Evolutionary conservation across 805 yeast genomes (phyloP), one percentile per base, ranked within the genome.

Genomic region (Cyberlindnera misumaiensis): DNA sequence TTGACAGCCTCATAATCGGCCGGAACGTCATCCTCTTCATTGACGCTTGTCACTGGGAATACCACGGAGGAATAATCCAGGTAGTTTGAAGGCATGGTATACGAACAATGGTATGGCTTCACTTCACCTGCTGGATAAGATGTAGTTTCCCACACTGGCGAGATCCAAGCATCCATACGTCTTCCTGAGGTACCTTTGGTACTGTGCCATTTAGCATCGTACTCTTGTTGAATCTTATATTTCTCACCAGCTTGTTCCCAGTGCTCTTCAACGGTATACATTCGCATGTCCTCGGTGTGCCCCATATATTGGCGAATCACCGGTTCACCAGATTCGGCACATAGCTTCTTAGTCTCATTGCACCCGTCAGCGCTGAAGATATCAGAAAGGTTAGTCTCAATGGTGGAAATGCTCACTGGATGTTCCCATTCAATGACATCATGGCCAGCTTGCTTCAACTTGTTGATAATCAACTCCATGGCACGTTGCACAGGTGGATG

Each of bases 281-380:
- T 69, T 83, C 84, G 15, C 68, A 66, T 42, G 83, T 83, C 35
- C 72, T 68, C 47, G 77, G 59, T 31, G 80, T 26, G 28, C 11
- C 28, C 78, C 55, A 76, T 71, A 34, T 85, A 77, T 48, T 81
- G 70, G 42, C 77, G 78, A 15, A 65, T 55, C 44, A 78, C 57
- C 22, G 89, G 89, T 56, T 85, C 90, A 31, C 90, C 89, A 11
- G 83, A 73, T 9, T 63, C 69, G 20, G 64, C 58, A 43, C 83
- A 56, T 49, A 73, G 55, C 30, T 66, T 65, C 35, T 69, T 64
- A 52, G 77, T 80, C 40, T 66, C 72, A 43, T 61, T 56, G 54
- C 80, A 82, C 33, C 89, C 89, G 57, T 84, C 93, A 49, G 79
- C 71, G 12, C 66, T 63, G 57, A 80, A 84, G 60, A 80, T 46